Base-by-base conservation (phyloP, 2,329 filamentous ascomycete species). In the Lachnellula occidentalis region DNA sequence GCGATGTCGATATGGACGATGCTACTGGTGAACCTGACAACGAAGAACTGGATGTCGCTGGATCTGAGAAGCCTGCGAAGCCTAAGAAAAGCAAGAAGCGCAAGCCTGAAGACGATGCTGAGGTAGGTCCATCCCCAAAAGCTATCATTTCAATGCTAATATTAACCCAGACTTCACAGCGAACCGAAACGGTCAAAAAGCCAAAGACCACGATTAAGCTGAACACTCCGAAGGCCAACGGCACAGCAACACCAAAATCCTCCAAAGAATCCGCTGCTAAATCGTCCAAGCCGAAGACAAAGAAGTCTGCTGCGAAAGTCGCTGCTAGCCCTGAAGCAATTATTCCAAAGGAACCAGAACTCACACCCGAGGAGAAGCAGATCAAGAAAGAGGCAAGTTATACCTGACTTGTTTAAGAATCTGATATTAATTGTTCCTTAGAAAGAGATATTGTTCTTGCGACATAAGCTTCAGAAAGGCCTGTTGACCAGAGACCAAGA, bases 401-500 rank as follows among this genome's bases (percentile, higher is more conserved):
- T 24, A 24, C 24, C 36, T 11, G 9, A 43, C 12, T 39, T 45
- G 19, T 15, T 41, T 3, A 14, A 15, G 5, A 45, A 24, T 17
- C 50, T 73, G n/a, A n/a, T 45, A 12, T 27, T 79, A 65, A 80
- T 59, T 50, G 4, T 6, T 39, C 22, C 34, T 52, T 61, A 88
- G 79, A 86, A 83, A 62, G 85, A 88, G 63, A 90, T 99, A n/a
- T 76, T 96, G 34, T 97, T 95, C 71, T 81, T 96, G 39, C 88
- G 94, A 60, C 92, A 99, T 73, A 90, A 92, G 70, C 83, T 99
- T 34, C 94, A 99, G 69, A 95, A 95, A 70, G 92, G 92, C 0
- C 91, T 99, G 65, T 78, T 99, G 43, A 88, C 88, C 21, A 83
- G 88, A 56, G 91, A 96, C 61, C 82, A 88, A 63, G 81, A 86